phyloP scores from a whole-genome alignment of 805 yeast genomes.

The Pichia sporocuriosa region DNA sequence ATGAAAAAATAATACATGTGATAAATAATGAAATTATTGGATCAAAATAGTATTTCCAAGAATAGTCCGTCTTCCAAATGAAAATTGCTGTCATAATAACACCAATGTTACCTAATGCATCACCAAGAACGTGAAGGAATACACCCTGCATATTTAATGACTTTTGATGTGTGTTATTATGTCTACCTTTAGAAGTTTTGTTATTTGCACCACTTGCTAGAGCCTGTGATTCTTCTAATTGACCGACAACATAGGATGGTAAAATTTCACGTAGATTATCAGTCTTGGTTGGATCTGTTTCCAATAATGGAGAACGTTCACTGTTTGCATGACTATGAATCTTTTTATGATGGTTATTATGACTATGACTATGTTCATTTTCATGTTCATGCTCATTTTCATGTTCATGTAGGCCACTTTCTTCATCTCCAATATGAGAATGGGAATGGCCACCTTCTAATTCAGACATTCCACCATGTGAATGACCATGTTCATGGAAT shows the following conservation, averaged over 20 bases:
- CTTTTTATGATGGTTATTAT: background rate
- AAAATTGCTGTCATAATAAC: constrained; percentile 85
- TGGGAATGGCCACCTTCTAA: constrained; percentile 19
- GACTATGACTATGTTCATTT: constrained; percentile 6
- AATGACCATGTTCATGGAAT: constrained; percentile 82
- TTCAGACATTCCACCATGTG: constrained; percentile 32
- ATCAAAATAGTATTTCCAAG: constrained; percentile 83
- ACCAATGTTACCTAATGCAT: constrained; percentile 92
- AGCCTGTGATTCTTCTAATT: constrained; percentile 11
- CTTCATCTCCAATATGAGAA: constrained; percentile 13
- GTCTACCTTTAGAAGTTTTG: constrained; percentile 9
- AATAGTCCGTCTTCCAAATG: constrained; percentile 87
- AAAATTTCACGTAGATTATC: constrained; percentile 23
- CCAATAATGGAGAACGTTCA: constrained; percentile 9
- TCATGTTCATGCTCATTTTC: constrained; percentile 7
- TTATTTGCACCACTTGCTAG: constrained; percentile 8
- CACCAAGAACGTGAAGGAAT: constrained; percentile 90
- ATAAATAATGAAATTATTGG: constrained; percentile 82
- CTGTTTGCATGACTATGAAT: background rate
- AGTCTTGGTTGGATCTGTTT: constrained; percentile 12
- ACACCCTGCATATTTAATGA: constrained; percentile 98
- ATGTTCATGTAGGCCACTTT: constrained; percentile 1
- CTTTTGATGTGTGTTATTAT: constrained; percentile 27
- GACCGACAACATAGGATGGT: constrained; percentile 25
- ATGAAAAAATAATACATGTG: constrained; percentile 80